phyloP scores from a whole-genome alignment of 2,329 filamentous ascomycete genomes.

The Claviceps maximensis region DNA sequence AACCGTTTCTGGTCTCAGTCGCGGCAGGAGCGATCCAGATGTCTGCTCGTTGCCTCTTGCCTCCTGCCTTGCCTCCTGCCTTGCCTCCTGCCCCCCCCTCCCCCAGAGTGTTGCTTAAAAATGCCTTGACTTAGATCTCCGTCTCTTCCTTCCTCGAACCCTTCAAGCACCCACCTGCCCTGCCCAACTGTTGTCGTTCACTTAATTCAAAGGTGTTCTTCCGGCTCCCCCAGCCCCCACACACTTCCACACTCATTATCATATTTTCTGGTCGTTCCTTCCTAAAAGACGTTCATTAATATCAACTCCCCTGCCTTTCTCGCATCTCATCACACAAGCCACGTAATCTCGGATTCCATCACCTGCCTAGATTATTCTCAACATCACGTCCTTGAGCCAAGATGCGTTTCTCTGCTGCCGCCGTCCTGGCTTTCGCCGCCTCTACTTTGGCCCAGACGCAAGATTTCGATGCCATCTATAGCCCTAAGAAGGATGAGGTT shows the following conservation, averaged over 20 bases:
- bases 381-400: conserved; percentile 20
- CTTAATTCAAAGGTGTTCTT: no score
- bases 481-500: conserved; percentile 29
- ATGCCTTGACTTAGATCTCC: neutral
- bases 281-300: neutral
- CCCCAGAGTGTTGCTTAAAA: neutral
- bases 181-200: conserved; percentile 6
- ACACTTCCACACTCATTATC: conserved; percentile 13
- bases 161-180: conserved; percentile 10
- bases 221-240: conserved; percentile 16
- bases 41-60: neutral
- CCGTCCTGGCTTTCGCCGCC: conserved; percentile 38
- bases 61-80: neutral
- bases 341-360: neutral
- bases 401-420: conserved; percentile 41
- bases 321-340: neutral
- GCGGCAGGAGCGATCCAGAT: neutral
- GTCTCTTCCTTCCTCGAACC: conserved; percentile 4
- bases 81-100: no score
- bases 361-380: neutral
- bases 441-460: conserved; percentile 38
- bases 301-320: neutral
- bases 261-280: conserved; percentile 5
- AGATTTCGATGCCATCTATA: conserved; percentile 42
- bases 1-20: neutral